These are phyloP conservation scores for Populus alba DNA, from an alignment of 345 rosid genomes.

Conservation along the genomic window DNA sequence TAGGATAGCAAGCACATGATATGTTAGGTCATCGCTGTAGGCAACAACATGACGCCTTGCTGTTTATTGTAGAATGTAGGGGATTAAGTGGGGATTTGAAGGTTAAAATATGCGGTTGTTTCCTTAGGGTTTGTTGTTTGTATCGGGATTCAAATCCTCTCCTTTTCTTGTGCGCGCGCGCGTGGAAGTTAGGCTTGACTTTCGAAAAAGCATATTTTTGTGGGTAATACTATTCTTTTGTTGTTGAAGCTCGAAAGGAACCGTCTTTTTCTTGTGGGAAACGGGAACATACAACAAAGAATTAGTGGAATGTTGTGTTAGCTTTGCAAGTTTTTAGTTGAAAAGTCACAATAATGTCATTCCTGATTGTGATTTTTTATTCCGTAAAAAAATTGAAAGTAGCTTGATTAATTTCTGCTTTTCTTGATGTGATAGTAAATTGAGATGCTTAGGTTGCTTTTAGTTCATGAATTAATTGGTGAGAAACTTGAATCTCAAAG, in stretches of 20 bases:
- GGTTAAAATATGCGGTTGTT: background rate
- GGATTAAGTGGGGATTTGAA: background rate
- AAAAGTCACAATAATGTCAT: background rate
- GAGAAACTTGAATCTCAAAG: background rate
- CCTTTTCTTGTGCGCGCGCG: no score
- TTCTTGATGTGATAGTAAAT: background rate
- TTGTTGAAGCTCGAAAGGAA: background rate
- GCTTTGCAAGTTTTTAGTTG: background rate
- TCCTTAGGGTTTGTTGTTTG: no score
- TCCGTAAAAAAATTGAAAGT: background rate
- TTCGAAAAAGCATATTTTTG: background rate
- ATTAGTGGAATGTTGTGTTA: background rate
- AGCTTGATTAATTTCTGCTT: background rate
- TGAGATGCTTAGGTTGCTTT: background rate
- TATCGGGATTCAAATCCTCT: no score
- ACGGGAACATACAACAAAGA: background rate
- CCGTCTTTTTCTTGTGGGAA: background rate
- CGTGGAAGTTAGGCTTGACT: background rate
- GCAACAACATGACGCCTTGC: no score
- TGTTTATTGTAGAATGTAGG: background rate
- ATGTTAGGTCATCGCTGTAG: no score
- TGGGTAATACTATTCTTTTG: background rate
- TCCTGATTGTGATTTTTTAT: background rate
- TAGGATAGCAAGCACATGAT: background rate
- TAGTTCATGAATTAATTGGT: background rate